Conservation (phyloP, 2,329 filamentous ascomycete genomes). For the Thielaviopsis ethacetica region DNA sequence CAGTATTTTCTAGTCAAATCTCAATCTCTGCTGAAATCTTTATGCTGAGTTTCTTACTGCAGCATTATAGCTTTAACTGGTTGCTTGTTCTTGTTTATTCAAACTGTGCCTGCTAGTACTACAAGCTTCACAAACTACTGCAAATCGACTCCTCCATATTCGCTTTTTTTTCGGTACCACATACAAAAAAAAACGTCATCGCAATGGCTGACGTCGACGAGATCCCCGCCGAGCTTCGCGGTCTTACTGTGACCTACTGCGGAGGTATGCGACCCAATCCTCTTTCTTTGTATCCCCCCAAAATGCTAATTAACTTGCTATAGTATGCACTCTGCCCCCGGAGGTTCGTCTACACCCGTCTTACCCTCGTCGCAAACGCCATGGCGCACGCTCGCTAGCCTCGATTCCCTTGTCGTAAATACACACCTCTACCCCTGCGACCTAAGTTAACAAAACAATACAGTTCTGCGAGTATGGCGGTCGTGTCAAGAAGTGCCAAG, state of each 20-base stretch:
- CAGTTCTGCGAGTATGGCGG: constrained; percentile 99
- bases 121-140: neutral
- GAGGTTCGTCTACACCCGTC: constrained; percentile 31
- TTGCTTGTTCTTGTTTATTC: neutral
- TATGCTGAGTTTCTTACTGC: neutral
- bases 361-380: constrained; percentile 1
- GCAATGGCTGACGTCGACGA: constrained; percentile 10
- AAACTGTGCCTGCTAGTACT: neutral
- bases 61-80: neutral
- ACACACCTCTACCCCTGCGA: constrained; percentile 5
- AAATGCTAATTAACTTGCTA: neutral
- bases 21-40: neutral
- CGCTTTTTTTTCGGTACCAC: neutral
- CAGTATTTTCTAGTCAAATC: no score
- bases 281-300: neutral
- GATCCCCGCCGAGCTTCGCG: constrained; percentile 9
- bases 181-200: constrained; percentile 5
- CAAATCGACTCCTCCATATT: neutral
- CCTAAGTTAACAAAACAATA: constrained; percentile 15
- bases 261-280: constrained; percentile 30
- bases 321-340: constrained; percentile 49
- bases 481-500: constrained; percentile 89
- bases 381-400: constrained; percentile 4
- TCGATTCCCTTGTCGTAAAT: neutral
- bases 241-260: constrained; percentile 32